Evolutionary conservation across 2,329 filamentous ascomycete genomes (phyloP).

Genomic region (Fonsecaea erecta): DNA sequence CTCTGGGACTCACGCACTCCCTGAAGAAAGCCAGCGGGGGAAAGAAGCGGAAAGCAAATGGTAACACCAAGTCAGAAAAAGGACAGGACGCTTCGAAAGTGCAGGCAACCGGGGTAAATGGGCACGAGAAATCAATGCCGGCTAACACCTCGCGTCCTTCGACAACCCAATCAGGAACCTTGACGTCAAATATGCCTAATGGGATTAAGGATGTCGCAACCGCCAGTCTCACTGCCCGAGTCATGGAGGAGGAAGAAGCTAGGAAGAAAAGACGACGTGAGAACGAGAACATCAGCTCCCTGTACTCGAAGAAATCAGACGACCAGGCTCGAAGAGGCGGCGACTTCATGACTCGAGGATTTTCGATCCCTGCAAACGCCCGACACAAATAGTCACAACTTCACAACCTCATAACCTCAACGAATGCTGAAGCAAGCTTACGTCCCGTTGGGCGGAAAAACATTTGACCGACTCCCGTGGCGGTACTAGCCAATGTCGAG

Average conservation of each 20-base stretch:
- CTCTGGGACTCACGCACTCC: conserved; percentile 78
- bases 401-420: too few relatives aligned
- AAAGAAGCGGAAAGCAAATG: conserved; percentile 77
- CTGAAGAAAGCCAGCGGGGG: conserved; percentile 75
- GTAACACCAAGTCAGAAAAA: conserved; percentile 41
- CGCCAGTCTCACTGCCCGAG: conserved; percentile 81
- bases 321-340: conserved; percentile 47
- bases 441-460: background rate
- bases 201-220: conserved; percentile 89
- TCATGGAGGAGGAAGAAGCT: conserved; percentile 84
- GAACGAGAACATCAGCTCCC: conserved; percentile 60
- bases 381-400: conserved; percentile 27
- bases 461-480: background rate
- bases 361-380: conserved; percentile 54
- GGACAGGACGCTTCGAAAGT: background rate
- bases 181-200: conserved; percentile 46
- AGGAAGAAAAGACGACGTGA: conserved; percentile 76
- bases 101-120: conserved; percentile 20
- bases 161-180: conserved; percentile 39
- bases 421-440: too few relatives aligned
- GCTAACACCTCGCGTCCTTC: conserved; percentile 15
- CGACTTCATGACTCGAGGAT: conserved; percentile 66
- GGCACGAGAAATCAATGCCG: conserved; percentile 15
- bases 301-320: conserved; percentile 56
- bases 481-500: background rate